phyloP scores from a whole-genome alignment of 2,329 filamentous ascomycete species.

The Botryotinia globosa region DNA sequence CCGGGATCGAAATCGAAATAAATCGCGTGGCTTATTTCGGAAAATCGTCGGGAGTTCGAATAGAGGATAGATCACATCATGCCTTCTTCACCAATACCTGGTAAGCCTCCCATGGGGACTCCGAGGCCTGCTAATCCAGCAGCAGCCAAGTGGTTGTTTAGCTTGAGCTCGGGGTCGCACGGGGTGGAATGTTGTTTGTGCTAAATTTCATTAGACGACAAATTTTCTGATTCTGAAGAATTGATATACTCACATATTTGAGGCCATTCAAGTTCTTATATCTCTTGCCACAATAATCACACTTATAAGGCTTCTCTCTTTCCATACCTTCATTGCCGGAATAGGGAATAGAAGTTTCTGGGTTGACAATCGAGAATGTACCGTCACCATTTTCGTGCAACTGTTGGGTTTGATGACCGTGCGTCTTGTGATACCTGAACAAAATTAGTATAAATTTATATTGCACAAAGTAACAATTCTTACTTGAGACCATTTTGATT shows the following conservation, averaged over 20 bases:
- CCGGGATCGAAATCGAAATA: constrained; percentile 13
- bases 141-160: constrained; percentile 39
- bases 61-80: constrained; percentile 35
- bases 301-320: constrained; percentile 98
- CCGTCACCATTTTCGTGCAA: constrained; percentile 95
- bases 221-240: constrained; percentile 3
- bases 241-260: constrained; percentile 69
- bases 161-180: constrained; percentile 79
- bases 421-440: constrained; percentile 66
- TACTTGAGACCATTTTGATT: constrained; percentile 99
- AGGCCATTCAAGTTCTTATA: constrained; percentile 99
- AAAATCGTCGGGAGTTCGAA: constrained; percentile 9
- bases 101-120: constrained; percentile 45
- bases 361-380: constrained; percentile 97
- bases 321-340: constrained; percentile 99
- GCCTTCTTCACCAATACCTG: constrained; percentile 55
- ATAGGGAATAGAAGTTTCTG: constrained; percentile 89
- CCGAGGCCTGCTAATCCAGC: constrained; percentile 35
- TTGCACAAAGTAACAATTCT: constrained; percentile 33
- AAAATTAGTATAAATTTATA: constrained; percentile 24
- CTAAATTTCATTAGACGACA: constrained; percentile 45
- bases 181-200: constrained; percentile 80
- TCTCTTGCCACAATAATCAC: constrained; percentile 93
- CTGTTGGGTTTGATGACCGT: constrained; percentile 95
- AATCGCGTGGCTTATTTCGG: constrained; percentile 14